A percentile compares a stretch with the other conserved stretches of the same genome.
Conservation (phyloP, 345 rosid genomes). For the Pugionium cornutum region DNA sequence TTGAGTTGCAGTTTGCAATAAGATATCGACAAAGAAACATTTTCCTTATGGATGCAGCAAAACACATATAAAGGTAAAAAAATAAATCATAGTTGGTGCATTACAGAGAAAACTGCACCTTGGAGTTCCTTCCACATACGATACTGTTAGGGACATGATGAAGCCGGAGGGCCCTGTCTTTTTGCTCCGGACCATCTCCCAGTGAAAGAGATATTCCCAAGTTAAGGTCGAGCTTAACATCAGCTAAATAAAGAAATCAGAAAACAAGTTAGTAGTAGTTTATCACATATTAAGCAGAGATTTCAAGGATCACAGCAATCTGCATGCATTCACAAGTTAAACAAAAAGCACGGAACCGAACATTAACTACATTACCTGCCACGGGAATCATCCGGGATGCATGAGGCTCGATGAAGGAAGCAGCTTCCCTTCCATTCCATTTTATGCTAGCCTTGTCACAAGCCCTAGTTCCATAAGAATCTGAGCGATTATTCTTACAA, state of each 20-base stretch:
- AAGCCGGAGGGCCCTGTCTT: slow-evolving; percentile 43
- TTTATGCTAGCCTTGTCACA: slow-evolving; percentile 81
- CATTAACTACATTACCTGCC: slow-evolving; percentile 54
- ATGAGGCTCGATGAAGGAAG: slow-evolving; percentile 81
- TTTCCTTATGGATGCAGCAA: slow-evolving; percentile 11
- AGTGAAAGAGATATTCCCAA: slow-evolving; percentile 74
- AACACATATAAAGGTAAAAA: slow-evolving; percentile 15
- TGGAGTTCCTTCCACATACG: slow-evolving; percentile 44
- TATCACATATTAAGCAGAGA: slow-evolving; percentile 11
- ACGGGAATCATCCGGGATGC: slow-evolving; percentile 57
- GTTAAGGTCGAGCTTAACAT: slow-evolving; percentile 68
- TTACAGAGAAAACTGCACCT: slow-evolving; percentile 43
- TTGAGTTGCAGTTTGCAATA: slow-evolving; percentile 17
- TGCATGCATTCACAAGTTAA: slow-evolving; percentile 14
- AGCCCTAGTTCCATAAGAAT: slow-evolving; percentile 57
- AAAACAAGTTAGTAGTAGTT: slow-evolving; percentile 11
- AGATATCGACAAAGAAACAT: slow-evolving; percentile 11
- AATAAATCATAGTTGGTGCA: slow-evolving; percentile 18
- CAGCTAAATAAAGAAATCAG: slow-evolving; percentile 27
- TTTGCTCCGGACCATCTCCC: slow-evolving; percentile 50
- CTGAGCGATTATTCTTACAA: slow-evolving; percentile 40
- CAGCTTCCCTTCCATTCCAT: slow-evolving; percentile 80
- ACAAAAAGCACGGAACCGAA: slow-evolving; percentile 9
- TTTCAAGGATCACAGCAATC: slow-evolving; percentile 12
- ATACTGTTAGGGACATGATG: slow-evolving; percentile 45